These are phyloP conservation scores for Arachnomyces sp. DNA, from an alignment of 2,329 filamentous ascomycete species.

Conservation along the genomic window DNA sequence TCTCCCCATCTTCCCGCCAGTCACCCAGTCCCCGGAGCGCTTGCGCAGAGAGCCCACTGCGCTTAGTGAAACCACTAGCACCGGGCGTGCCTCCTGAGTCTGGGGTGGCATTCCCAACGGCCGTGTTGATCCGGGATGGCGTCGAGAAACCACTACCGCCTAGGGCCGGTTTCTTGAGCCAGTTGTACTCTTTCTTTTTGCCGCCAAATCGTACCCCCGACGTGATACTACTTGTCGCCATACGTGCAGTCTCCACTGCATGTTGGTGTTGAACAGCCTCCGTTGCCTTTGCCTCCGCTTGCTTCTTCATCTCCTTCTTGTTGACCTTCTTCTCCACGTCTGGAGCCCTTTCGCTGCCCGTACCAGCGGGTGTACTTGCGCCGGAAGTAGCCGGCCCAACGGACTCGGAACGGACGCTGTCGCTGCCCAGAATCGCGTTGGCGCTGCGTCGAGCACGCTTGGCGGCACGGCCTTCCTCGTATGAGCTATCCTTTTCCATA, in stretches of 20 bases:
- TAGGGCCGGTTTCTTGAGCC: slow-evolving; percentile 32
- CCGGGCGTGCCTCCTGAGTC: slow-evolving; percentile 26
- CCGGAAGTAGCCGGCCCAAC: slow-evolving; percentile 55
- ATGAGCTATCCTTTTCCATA: slow-evolving; percentile 58
- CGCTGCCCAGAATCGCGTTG: slow-evolving; percentile 45
- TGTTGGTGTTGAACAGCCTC: slow-evolving; percentile 72
- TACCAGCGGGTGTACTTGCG: slow-evolving; percentile 37
- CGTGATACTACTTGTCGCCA: slow-evolving; percentile 59
- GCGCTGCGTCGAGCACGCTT: slow-evolving; percentile 58
- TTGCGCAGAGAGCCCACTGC: slow-evolving; percentile 41
- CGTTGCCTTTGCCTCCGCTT: slow-evolving; percentile 62
- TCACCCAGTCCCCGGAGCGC: slow-evolving; percentile 49
- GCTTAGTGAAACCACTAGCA: slow-evolving; percentile 19
- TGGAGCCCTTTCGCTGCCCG: slow-evolving; percentile 42
- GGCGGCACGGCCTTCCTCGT: slow-evolving; percentile 62
- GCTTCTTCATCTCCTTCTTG: slow-evolving; percentile 80
- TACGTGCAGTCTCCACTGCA: slow-evolving; percentile 73
- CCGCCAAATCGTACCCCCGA: slow-evolving; percentile 41
- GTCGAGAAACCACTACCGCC: slow-evolving; percentile 31
- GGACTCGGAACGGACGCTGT: slow-evolving; percentile 45
- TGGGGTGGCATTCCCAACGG: slow-evolving; percentile 10
- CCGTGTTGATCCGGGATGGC: slow-evolving; percentile 24
- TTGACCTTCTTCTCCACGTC: slow-evolving; percentile 60
- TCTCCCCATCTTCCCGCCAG: slow-evolving; percentile 65
- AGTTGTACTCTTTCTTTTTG: slow-evolving; percentile 40